Evolutionary conservation across 768 basidiomycete species (phyloP), one percentile per base, ranked within the genome.

Genomic region (Roridomyces roridus): DNA sequence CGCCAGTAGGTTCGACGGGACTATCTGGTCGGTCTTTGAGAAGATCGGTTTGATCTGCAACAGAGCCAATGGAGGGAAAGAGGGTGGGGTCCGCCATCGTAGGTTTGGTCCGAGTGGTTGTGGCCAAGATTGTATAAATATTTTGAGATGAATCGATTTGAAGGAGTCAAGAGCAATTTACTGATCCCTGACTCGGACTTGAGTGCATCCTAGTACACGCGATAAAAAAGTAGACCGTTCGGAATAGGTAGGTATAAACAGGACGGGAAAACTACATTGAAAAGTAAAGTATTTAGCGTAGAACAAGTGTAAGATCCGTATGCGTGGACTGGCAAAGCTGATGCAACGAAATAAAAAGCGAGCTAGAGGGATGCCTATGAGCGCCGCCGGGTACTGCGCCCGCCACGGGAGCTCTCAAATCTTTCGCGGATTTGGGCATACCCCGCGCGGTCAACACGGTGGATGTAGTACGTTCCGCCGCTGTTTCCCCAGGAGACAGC

Each of bases 401-500:
- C 53, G 66, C 68, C 52, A 75, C 75, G 47, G 18, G 80, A 70
- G 48, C 69, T 83, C 68, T 89, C 86, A 51, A 87, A 86, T 54
- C 77, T 73, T 65, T 80, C 74, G 50, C 77, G 78, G 46, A 86
- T 82, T 55, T 78, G 77, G 11, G 86, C 82, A 64, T 92, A 91
- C 17, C 87, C 86, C 57, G 76, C 77, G 37, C 91, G 82, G 70
- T 92, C 89, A 29, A 93, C 89, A 35, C 85, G 83, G 62, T 93
- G 91, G 57, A 92, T 65, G 65, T 87, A 92, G 65, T 91, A 92
- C 24, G 77, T 77, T 6, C 91, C 91, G 1, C 85, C 83, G 34
- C 77, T 80, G 54, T 83, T 85, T 12, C 85, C 89, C 92, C 92
- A 94, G 5, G 91, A 93, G 31, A 94, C 92, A 51, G 85, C 84